These are phyloP conservation scores for Collariella sp. DNA, from an alignment of 495 filamentous ascomycete species.

Conservation along the genomic window DNA sequence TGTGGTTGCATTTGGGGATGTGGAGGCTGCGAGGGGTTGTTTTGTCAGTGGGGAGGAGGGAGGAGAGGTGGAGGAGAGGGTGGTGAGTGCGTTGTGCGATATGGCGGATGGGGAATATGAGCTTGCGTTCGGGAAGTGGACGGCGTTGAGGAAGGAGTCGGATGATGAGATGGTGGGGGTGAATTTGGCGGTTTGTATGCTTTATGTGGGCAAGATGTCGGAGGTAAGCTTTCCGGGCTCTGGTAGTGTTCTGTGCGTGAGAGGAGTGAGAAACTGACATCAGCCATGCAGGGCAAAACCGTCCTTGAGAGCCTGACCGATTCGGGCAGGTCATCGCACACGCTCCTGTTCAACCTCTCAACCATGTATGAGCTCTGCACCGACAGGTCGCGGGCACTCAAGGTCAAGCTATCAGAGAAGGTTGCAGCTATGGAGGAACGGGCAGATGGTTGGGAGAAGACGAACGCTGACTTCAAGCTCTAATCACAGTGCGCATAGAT, in stretches of 20 bases:
- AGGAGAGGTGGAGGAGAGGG: constrained; percentile 20
- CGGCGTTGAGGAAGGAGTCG: constrained; percentile 38
- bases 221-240: constrained; percentile 45
- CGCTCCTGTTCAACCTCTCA: constrained; percentile 76
- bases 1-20: constrained; percentile 72
- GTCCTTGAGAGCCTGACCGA: constrained; percentile 57
- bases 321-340: constrained; percentile 54
- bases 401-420: constrained; percentile 58
- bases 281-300: constrained; percentile 42
- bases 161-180: constrained; percentile 56
- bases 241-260: background rate
- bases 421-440: constrained; percentile 47
- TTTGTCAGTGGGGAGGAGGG: constrained; percentile 25
- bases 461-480: constrained; percentile 70
- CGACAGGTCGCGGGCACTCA: constrained; percentile 60
- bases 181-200: constrained; percentile 71
- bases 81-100: constrained; percentile 56
- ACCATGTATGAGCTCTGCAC: constrained; percentile 90
- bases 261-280: constrained; percentile 11
- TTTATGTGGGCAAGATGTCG: constrained; percentile 69
- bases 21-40: constrained; percentile 53
- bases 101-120: constrained; percentile 73
- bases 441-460: constrained; percentile 56
- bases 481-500: constrained; percentile 21
- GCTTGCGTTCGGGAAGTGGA: constrained; percentile 55